Conservation (phyloP, 192 early-diverging fungal genomes). For the Rhizoclosmatium globosum region DNA sequence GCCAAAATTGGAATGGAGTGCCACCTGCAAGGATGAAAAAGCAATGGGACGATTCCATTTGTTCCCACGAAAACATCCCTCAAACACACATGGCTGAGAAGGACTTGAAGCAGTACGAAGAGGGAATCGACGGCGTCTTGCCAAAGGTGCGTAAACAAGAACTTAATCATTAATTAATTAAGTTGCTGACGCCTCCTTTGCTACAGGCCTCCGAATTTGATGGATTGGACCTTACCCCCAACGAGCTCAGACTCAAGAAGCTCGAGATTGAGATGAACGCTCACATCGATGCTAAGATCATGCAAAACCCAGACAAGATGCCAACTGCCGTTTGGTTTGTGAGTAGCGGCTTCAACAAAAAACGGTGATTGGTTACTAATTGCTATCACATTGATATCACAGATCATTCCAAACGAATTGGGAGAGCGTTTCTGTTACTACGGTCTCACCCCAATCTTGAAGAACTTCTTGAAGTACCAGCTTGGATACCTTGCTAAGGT, state of each 20-base stretch:
- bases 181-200: too few relatives aligned
- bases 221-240: neutral
- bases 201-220: neutral
- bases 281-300: slow-evolving; percentile 58
- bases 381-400: neutral
- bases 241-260: neutral
- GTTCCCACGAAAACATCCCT: too few relatives aligned
- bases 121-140: too few relatives aligned
- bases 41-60: too few relatives aligned
- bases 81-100: too few relatives aligned
- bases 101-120: too few relatives aligned
- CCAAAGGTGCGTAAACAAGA: too few relatives aligned
- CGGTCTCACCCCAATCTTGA: slow-evolving; percentile 64
- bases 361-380: neutral
- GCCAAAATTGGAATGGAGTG: too few relatives aligned
- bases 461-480: slow-evolving; percentile 48
- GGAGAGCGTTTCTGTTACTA: slow-evolving; percentile 69
- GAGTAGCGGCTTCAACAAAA: neutral
- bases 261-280: slow-evolving; percentile 60
- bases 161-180: too few relatives aligned
- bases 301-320: slow-evolving; percentile 40
- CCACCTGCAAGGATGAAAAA: too few relatives aligned
- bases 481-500: slow-evolving; percentile 43
- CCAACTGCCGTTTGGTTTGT: slow-evolving; percentile 23
- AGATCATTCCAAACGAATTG: slow-evolving; percentile 63